These are phyloP conservation scores for Erysimum cheiri DNA, from an alignment of 441 rosid genomes.

Conservation along the genomic window DNA sequence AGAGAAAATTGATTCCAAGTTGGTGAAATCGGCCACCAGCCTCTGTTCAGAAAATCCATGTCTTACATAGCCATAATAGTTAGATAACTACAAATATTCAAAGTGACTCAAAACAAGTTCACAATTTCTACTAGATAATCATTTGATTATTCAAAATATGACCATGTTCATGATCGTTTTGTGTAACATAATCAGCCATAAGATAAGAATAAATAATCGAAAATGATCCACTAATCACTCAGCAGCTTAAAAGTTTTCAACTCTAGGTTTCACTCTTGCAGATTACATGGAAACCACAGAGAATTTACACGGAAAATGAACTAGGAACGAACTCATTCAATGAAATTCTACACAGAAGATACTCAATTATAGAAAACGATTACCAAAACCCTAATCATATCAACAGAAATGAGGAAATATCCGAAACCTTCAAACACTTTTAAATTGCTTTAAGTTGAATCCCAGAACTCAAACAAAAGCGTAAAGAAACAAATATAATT, in stretches of 20 bases:
- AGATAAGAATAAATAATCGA: not conserved
- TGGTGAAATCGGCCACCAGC: slow-evolving; percentile 5
- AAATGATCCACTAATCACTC: not conserved
- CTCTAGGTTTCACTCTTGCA: slow-evolving; percentile 26
- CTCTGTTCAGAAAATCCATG: not conserved
- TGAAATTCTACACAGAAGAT: slow-evolving; percentile 28
- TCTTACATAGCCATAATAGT: not conserved
- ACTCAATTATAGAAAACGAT: slow-evolving; percentile 11
- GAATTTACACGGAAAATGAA: not conserved
- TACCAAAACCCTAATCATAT: slow-evolving; percentile 43
- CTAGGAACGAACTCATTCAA: slow-evolving; percentile 28
- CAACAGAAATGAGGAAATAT: slow-evolving; percentile 20
- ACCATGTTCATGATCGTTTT: slow-evolving; percentile 13
- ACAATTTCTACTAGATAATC: not conserved
- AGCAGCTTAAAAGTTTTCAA: slow-evolving; percentile 20
- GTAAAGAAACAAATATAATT: not conserved
- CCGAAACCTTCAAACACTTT: slow-evolving; percentile 17
- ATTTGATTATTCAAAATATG: slow-evolving; percentile 3
- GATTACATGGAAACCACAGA: slow-evolving; percentile 10
- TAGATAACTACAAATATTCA: not conserved
- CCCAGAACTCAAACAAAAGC: not conserved
- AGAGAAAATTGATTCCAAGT: not conserved
- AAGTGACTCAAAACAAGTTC: slow-evolving; percentile 27
- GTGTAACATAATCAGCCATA: not conserved
- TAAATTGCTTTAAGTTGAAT: slow-evolving; percentile 1